These are phyloP conservation scores for Tylopilus subfusipes DNA, from an alignment of 768 basidiomycete species.

Conservation along the genomic window DNA sequence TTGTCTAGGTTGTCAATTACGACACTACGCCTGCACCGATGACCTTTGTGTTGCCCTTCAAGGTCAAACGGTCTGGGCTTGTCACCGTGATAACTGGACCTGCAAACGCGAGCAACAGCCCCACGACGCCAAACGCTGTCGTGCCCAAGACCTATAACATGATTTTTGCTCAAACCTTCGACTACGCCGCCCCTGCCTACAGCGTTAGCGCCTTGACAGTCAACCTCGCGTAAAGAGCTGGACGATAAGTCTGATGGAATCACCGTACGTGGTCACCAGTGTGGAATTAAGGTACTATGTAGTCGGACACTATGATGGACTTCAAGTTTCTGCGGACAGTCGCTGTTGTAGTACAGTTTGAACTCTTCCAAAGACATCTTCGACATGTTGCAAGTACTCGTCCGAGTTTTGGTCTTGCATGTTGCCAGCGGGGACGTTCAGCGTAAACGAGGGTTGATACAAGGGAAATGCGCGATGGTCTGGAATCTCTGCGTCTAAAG, in stretches of 20 bases:
- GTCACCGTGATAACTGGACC: constrained; percentile 50
- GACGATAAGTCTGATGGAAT: background rate
- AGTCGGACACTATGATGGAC: background rate
- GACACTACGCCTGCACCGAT: constrained; percentile 38
- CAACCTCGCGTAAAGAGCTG: background rate
- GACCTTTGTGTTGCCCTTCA: constrained; percentile 55
- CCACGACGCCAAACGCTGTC: constrained; percentile 44
- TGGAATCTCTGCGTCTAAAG: constrained; percentile 64
- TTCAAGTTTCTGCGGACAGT: background rate
- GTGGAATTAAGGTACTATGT: background rate
- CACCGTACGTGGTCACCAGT: background rate
- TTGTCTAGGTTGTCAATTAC: constrained; percentile 51
- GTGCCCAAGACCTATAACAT: constrained; percentile 46
- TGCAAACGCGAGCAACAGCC: constrained; percentile 52
- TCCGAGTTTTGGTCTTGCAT: constrained; percentile 71
- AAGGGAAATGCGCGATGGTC: constrained; percentile 69
- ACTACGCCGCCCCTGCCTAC: constrained; percentile 50
- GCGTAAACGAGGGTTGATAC: constrained; percentile 77
- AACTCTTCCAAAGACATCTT: constrained; percentile 38
- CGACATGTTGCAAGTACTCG: constrained; percentile 48
- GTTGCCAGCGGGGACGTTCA: constrained; percentile 71
- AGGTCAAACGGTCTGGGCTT: constrained; percentile 41
- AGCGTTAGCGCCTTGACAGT: constrained; percentile 37
- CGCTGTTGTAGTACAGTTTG: constrained; percentile 22
- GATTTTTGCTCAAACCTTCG: constrained; percentile 47